These are phyloP conservation scores for Chlorella sp. DNA, from an alignment of 139 green algal species.

Conservation along the genomic window DNA sequence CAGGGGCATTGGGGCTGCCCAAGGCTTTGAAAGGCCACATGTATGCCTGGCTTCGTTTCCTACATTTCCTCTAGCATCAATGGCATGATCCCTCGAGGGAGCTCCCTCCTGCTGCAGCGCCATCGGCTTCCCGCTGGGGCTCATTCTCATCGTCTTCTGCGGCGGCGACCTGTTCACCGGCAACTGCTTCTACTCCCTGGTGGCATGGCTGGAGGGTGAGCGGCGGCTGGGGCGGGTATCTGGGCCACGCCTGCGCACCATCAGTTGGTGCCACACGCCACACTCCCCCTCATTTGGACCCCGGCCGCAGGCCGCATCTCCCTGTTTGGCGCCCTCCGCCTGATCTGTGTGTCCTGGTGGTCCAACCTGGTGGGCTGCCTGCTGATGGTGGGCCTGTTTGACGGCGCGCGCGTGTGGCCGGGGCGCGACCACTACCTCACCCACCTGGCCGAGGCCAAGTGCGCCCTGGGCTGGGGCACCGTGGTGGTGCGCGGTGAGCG, in stretches of 20 bases:
- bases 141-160: conserved; percentile 9
- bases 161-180: conserved; percentile 20
- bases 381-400: conserved; percentile 10
- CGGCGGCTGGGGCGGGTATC: too few relatives aligned
- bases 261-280: too few relatives aligned
- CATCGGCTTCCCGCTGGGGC: background rate
- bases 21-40: too few relatives aligned
- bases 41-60: background rate
- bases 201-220: background rate
- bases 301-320: background rate
- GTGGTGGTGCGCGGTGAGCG: conserved; percentile 16
- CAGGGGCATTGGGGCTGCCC: too few relatives aligned
- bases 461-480: background rate
- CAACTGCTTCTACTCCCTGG: conserved; percentile 13
- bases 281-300: too few relatives aligned
- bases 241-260: too few relatives aligned
- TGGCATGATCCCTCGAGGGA: background rate
- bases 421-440: conserved; percentile 1
- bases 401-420: background rate
- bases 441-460: background rate
- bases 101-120: background rate
- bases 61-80: background rate
- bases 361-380: conserved; percentile 26
- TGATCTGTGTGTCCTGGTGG: background rate
- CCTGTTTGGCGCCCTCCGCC: background rate